Base-by-base conservation (phyloP, 192 early-diverging fungal species). In the Cetraspora pellucida region DNA sequence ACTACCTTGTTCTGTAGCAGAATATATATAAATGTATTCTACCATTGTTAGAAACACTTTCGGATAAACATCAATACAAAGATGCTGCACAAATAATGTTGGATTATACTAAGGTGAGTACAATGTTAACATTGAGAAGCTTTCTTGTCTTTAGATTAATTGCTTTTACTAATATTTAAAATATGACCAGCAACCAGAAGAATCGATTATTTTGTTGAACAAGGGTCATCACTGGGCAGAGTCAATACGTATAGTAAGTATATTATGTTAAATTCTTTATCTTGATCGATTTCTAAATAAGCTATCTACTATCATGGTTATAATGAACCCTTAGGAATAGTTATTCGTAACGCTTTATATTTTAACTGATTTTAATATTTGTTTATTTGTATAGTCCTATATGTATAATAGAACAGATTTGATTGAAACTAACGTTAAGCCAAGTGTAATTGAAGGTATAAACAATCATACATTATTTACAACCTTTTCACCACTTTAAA, bases 221-320 rank as follows among this genome's bases (percentile, higher is more conserved):
- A 89, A 90, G 76, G 93, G 94, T 1, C 78, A 83, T 13, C 82
- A 87, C 13, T 97, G 96, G 96, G 82, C 78, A 8, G 95, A 96
- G 79, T 93, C 93, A 1, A 77, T 88, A 30, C 89, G 96, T 10
- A 78, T 87, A 3, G 89, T 89, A 74, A 78, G 78, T 76, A 13
- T 0, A 17, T 68, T 37, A 4, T n/a, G n/a, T n/a, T n/a, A n/a
- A n/a, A n/a, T n/a, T n/a, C 25, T 23, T 30, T 19, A 8, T 11
- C 2, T 44, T 30, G 4, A 10, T 21, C 6, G 37, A 37, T 37
- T 37, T 37, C 37, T 37, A 6, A 37, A 37, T 37, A 37, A 2
- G 3, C 7, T 37, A 37, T 37, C 7, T 37, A 37, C 7, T 37
- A 37, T 7, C 0, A 37, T 37, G 7, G 7, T 37, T 37, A 37